phyloP scores from a whole-genome alignment of 2,329 filamentous ascomycete species.

The Epicoccum sorghinum region DNA sequence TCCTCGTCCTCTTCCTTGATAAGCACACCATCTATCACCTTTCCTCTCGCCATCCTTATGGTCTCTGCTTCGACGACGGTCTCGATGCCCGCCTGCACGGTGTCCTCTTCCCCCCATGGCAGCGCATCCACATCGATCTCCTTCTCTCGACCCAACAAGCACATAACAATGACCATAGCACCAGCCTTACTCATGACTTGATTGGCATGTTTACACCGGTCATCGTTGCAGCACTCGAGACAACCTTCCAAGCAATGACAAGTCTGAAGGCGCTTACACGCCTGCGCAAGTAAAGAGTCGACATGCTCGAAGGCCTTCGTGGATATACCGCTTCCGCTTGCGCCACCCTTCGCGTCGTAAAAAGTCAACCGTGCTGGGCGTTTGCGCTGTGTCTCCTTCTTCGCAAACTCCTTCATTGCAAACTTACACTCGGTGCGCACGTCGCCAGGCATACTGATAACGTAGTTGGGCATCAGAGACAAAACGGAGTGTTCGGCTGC shows the following conservation, averaged over 20 bases:
- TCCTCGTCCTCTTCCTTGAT: slow-evolving; percentile 44
- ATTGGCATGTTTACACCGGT: slow-evolving; percentile 84
- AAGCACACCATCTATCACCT: slow-evolving; percentile 51
- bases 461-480: slow-evolving; percentile 85
- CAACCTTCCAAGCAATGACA: slow-evolving; percentile 84
- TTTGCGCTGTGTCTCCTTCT: slow-evolving; percentile 72
- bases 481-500: slow-evolving; percentile 92
- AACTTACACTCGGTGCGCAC: slow-evolving; percentile 95
- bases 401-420: slow-evolving; percentile 83
- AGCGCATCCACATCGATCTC: slow-evolving; percentile 83
- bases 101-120: slow-evolving; percentile 81
- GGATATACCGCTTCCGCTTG: slow-evolving; percentile 81
- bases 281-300: slow-evolving; percentile 76
- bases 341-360: slow-evolving; percentile 92
- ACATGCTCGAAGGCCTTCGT: slow-evolving; percentile 94
- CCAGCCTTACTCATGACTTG: slow-evolving; percentile 94
- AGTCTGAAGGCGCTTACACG: slow-evolving; percentile 74
- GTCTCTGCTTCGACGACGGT: slow-evolving; percentile 78
- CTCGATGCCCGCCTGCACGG: slow-evolving; percentile 73
- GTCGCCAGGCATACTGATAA: slow-evolving; percentile 87
- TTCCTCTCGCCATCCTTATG: slow-evolving; percentile 58
- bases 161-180: slow-evolving; percentile 78
- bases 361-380: slow-evolving; percentile 88
- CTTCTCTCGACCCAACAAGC: slow-evolving; percentile 72
- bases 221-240: slow-evolving; percentile 85